Evolutionary conservation across 208 protist genomes (phyloP).

Genomic region (Acanthamoeba royreba): DNA sequence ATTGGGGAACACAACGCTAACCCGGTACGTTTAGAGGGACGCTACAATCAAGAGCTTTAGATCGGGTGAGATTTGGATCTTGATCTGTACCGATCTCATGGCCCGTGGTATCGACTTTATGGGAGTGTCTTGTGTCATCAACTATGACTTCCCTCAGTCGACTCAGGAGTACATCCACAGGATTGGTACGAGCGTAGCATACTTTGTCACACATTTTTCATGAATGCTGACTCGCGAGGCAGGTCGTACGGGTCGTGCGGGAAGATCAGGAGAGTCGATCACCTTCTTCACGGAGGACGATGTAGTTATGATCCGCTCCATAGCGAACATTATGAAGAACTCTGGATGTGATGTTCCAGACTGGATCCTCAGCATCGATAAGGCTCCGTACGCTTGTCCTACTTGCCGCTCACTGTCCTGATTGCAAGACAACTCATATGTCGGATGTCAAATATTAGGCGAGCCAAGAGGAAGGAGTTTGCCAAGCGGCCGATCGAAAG

Average conservation of each 20-base stretch:
- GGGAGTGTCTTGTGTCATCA: slow-evolving; percentile 95
- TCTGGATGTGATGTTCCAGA: slow-evolving; percentile 91
- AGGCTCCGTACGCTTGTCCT: background rate
- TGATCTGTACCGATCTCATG: slow-evolving; percentile 96
- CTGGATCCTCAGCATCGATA: slow-evolving; percentile 91
- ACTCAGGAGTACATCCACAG: slow-evolving; percentile 95
- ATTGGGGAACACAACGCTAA: background rate
- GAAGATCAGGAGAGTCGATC: slow-evolving; percentile 89
- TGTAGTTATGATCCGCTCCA: slow-evolving; percentile 43
- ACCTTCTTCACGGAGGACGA: slow-evolving; percentile 97
- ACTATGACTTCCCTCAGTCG: slow-evolving; percentile 96
- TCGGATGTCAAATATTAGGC: background rate
- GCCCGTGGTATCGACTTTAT: slow-evolving; percentile 97
- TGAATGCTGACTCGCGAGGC: background rate
- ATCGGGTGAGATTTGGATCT: slow-evolving; percentile 92
- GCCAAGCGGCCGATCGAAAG: background rate
- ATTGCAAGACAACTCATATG: too few relatives aligned
- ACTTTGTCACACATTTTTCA: background rate
- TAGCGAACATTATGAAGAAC: slow-evolving; percentile 84
- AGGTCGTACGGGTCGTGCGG: slow-evolving; percentile 80
- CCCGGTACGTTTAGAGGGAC: slow-evolving; percentile 82
- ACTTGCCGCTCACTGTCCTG: background rate
- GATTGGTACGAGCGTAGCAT: slow-evolving; percentile 82
- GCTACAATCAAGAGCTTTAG: slow-evolving; percentile 92
- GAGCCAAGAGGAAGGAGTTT: background rate